Evolutionary conservation across 2,329 filamentous ascomycete genomes (phyloP).

Genomic region (Paracoccidioides brasiliensis): DNA sequence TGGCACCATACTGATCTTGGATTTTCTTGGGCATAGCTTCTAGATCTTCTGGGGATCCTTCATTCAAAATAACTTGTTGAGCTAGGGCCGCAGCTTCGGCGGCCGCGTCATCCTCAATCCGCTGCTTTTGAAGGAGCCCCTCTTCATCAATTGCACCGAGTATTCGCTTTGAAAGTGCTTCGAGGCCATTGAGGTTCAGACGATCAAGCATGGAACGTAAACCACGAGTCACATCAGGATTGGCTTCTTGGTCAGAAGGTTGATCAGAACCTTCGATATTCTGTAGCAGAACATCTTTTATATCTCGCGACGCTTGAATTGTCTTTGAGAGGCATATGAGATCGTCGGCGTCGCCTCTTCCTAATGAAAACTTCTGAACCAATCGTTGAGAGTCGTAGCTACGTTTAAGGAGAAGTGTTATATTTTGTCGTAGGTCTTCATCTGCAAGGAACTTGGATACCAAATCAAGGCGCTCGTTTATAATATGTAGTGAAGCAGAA

Average conservation of each 20-base stretch:
- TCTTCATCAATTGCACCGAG: conserved; percentile 80
- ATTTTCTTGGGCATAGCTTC: conserved; percentile 43
- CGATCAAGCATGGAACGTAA: conserved; percentile 21
- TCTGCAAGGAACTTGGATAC: conserved; percentile 61
- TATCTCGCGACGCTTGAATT: conserved; percentile 57
- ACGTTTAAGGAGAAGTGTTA: conserved; percentile 54
- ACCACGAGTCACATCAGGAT: conserved; percentile 15
- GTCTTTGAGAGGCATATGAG: conserved; percentile 72
- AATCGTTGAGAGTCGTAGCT: conserved; percentile 80
- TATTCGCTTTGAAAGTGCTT: conserved; percentile 58
- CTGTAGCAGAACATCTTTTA: conserved; percentile 31
- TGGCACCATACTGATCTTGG: conserved; percentile 18
- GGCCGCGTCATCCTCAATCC: conserved; percentile 58
- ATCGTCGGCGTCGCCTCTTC: conserved; percentile 84
- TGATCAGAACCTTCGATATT: conserved; percentile 14
- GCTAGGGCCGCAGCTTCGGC: conserved; percentile 60
- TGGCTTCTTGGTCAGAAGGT: conserved; percentile 21
- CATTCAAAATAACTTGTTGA: conserved; percentile 53
- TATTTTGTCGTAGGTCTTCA: conserved; percentile 53
- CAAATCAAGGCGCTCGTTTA: conserved; percentile 67
- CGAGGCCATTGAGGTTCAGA: conserved; percentile 47
- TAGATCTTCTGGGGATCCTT: conserved; percentile 48
- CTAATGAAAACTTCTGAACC: conserved; percentile 86
- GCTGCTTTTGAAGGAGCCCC: conserved; percentile 67
- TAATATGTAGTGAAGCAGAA: conserved; percentile 70